Conservation (phyloP, 2,329 filamentous ascomycete genomes). For the Simplicillium aogashimaense region DNA sequence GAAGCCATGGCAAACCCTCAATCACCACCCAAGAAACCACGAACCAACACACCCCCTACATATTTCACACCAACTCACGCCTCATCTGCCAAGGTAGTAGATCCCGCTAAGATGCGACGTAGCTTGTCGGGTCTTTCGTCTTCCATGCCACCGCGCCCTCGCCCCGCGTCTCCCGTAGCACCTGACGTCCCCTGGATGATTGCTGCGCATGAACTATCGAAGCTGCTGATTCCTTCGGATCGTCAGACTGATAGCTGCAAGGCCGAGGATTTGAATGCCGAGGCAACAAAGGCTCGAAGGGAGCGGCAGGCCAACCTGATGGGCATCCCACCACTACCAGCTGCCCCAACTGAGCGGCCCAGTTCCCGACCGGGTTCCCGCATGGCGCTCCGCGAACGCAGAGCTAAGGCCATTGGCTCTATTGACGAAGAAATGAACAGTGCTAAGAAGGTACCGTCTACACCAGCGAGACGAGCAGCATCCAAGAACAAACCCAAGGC, state of each 20-base stretch:
- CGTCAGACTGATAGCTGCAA: slow-evolving; percentile 68
- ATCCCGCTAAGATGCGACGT: slow-evolving; percentile 54
- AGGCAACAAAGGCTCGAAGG: slow-evolving; percentile 50
- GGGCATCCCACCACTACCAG: slow-evolving; percentile 16
- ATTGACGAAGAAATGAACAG: slow-evolving; percentile 36
- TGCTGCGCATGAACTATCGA: slow-evolving; percentile 74
- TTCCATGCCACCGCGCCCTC: slow-evolving; percentile 24
- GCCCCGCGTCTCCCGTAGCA: slow-evolving; percentile 54
- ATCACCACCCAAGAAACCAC: slow-evolving; percentile 40
- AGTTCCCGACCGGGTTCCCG: slow-evolving; percentile 29
- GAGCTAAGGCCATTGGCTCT: slow-evolving; percentile 44
- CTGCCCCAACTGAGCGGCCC: slow-evolving; percentile 26
- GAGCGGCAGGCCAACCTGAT: slow-evolving; percentile 51
- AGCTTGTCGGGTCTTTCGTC: slow-evolving; percentile 45
- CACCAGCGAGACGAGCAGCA: slow-evolving; percentile 7
- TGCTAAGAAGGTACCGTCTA: slow-evolving; percentile 19
- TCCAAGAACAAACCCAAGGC: slow-evolving; percentile 6
- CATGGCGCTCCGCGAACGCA: slow-evolving; percentile 67
- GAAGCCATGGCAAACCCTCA: slow-evolving; percentile 40
- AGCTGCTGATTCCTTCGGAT: slow-evolving; percentile 67
- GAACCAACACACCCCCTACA: slow-evolving; percentile 51
- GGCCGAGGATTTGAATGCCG: slow-evolving; percentile 67
- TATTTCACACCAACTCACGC: slow-evolving; percentile 85
- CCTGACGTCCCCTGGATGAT: slow-evolving; percentile 80
- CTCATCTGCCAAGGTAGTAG: slow-evolving; percentile 69